Conservation (phyloP, 768 basidiomycete genomes). For the Collybia nuda region DNA sequence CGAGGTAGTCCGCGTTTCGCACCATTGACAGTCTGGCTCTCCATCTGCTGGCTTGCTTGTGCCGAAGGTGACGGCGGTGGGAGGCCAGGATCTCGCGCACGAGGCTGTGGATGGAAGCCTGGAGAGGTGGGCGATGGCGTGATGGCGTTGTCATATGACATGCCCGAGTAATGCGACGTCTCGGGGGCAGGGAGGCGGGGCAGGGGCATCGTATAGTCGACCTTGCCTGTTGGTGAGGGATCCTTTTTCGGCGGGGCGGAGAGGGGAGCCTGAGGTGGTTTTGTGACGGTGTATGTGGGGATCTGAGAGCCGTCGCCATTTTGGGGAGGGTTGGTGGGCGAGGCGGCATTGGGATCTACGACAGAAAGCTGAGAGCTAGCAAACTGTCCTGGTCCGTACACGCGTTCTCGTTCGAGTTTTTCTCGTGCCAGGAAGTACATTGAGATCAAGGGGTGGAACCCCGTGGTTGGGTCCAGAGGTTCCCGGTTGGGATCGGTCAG, state of each 20-base stretch:
- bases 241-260: slow-evolving; percentile 27
- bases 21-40: slow-evolving; percentile 10
- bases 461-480: slow-evolving; percentile 79
- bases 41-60: slow-evolving; percentile 19
- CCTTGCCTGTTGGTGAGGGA: slow-evolving; percentile 31
- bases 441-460: slow-evolving; percentile 92
- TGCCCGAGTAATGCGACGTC: slow-evolving; percentile 76
- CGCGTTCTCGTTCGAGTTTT: slow-evolving; percentile 91
- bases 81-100: slow-evolving; percentile 67
- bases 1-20: slow-evolving; percentile 45
- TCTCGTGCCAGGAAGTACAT: slow-evolving; percentile 97
- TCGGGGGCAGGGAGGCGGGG: slow-evolving; percentile 81
- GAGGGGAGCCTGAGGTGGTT: slow-evolving; percentile 12
- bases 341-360: slow-evolving; percentile 18
- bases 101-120: slow-evolving; percentile 51
- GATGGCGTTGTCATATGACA: slow-evolving; percentile 69
- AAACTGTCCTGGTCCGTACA: slow-evolving; percentile 93
- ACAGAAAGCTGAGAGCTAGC: slow-evolving; percentile 86
- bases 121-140: slow-evolving; percentile 62
- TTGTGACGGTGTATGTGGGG: slow-evolving; percentile 12
- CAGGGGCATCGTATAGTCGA: slow-evolving; percentile 82
- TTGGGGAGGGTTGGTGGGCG: slow-evolving; percentile 1
- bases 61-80: slow-evolving; percentile 49
- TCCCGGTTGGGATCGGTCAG: slow-evolving; percentile 49
- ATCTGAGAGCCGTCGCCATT: slow-evolving; percentile 1